Evolutionary conservation across 768 basidiomycete species (phyloP).

Genomic region (Pulveroboletus sp.): DNA sequence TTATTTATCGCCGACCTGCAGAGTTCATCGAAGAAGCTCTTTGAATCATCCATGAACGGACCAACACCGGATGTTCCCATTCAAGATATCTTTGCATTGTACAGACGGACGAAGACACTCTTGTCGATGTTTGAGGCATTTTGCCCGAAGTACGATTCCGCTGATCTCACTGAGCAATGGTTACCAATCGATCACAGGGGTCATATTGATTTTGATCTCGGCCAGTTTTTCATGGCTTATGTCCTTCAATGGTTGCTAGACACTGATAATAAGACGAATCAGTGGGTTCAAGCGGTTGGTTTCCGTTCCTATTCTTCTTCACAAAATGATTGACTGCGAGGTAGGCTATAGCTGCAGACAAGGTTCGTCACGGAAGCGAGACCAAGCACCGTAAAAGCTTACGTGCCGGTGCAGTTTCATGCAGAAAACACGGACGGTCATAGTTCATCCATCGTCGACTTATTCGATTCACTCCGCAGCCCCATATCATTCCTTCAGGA

Average conservation of each 20-base stretch:
- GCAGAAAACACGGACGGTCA: constrained; percentile 76
- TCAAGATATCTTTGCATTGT: constrained; percentile 85
- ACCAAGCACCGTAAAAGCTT: not conserved
- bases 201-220: constrained; percentile 61
- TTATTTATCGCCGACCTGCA: constrained; percentile 64
- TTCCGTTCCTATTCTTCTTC: not conserved
- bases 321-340: constrained; percentile 8
- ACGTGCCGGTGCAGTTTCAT: constrained; percentile 53
- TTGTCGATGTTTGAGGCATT: constrained; percentile 81
- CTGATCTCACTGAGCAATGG: not conserved
- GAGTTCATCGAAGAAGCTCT: constrained; percentile 64
- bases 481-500: constrained; percentile 86
- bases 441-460: constrained; percentile 95
- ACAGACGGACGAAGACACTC: constrained; percentile 70
- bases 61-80: constrained; percentile 86
- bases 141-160: constrained; percentile 59
- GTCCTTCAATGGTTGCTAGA: constrained; percentile 86
- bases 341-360: constrained; percentile 79
- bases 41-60: constrained; percentile 82
- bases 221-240: constrained; percentile 81
- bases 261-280: constrained; percentile 83
- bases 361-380: constrained; percentile 41
- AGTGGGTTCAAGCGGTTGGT: constrained; percentile 92
- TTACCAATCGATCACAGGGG: constrained; percentile 36
- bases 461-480: constrained; percentile 91